Conservation (phyloP, 2,329 filamentous ascomycete genomes). For the Lojkania enalia region DNA sequence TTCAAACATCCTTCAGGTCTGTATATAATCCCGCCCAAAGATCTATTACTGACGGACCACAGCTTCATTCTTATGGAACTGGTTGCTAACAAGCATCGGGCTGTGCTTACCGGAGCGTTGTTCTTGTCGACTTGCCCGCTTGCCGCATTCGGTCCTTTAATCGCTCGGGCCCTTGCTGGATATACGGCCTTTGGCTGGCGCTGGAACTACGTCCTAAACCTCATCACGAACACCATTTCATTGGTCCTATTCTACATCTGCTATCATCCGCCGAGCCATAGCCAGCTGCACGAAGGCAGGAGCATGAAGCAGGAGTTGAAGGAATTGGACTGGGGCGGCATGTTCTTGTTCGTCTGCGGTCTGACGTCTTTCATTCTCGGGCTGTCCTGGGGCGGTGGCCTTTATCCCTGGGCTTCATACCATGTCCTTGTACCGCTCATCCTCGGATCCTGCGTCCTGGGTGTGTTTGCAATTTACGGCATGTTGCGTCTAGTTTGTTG, state of each 20-base stretch:
- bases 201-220: constrained; percentile 14
- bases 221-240: constrained; percentile 8
- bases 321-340: constrained; percentile 26
- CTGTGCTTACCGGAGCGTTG: constrained; percentile 10
- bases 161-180: constrained; percentile 9
- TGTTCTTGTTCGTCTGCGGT: constrained; percentile 19
- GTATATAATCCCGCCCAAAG: background rate
- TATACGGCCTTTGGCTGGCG: constrained; percentile 15
- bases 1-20: constrained; percentile 15
- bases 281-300: constrained; percentile 20
- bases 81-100: constrained; percentile 22
- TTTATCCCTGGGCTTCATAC: constrained; percentile 18
- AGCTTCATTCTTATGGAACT: constrained; percentile 20
- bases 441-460: constrained; percentile 16
- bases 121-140: constrained; percentile 14
- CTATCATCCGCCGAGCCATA: constrained; percentile 27
- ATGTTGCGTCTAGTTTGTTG: constrained; percentile 15
- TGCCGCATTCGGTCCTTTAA: constrained; percentile 13
- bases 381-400: constrained; percentile 19
- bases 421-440: constrained; percentile 19
- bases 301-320: constrained; percentile 26
- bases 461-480: constrained; percentile 20
- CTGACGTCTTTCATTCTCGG: constrained; percentile 26
- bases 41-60: constrained; percentile 5
- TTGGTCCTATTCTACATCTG: constrained; percentile 17